Base-by-base conservation (phyloP, 2,329 filamentous ascomycete species). In the Hysterium pulicare region DNA sequence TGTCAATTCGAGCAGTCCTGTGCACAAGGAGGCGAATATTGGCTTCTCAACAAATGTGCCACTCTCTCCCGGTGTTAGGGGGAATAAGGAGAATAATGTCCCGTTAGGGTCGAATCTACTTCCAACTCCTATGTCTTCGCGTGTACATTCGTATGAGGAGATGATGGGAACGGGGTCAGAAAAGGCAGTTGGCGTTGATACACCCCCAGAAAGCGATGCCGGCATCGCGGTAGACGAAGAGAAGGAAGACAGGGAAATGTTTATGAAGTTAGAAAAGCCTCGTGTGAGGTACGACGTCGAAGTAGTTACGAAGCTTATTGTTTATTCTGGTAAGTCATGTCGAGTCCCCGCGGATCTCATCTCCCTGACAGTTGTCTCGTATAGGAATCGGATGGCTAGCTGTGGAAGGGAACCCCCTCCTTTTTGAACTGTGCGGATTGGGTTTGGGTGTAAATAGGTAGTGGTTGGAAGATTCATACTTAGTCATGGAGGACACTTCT, bases 251-350 rank as follows among this genome's bases (percentile, higher is more conserved):
- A 52, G 64, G 53, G 86, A 94, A 62, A 84, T 97, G 65, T 96
- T 97, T 66, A 85, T 83, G 33, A 82, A 78, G 61, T 75, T 97
- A 42, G 84, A 90, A 49, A 88, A 86, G 69, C 90, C 93, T 37
- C 82, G 93, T 53, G 90, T 96, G 46, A 78, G 90, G 55, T 98
- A 97, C 61, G 93, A 98, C 68, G 91, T 97, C n/a, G 93, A 98
- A 68, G 91, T 98, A 30, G 86, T 98, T 28, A 97, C 93, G 4
- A 97, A 96, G 70, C 69, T 98, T 47, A 86, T 98, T 56, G 89
- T 98, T 19, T 98, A 98, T 71, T 79, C 86, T 45, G 93, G 91
- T 89, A 71, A 67, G 82, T 70, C 13, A 45, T n/a, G 10, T 11
- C 11, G 9, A 4, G 3, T 19, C 23, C 22, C 8, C 10, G 32